Percentiles rank a stretch among this genome's conserved stretches.
Evolutionary conservation across 495 filamentous ascomycete species (phyloP).

Genomic region (Daldinia decipiens): DNA sequence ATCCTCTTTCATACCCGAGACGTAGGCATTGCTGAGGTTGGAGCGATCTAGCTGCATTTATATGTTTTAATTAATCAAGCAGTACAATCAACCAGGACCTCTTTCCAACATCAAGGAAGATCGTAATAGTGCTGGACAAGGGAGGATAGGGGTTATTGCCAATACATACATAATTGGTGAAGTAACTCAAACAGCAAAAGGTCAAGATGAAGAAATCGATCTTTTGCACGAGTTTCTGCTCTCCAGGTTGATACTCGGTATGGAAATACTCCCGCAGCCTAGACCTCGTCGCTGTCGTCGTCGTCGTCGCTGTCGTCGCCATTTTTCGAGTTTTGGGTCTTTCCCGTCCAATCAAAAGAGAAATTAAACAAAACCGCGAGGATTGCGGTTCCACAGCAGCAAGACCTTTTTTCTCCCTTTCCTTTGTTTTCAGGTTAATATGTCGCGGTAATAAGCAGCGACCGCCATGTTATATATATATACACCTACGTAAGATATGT

Average conservation of each 20-base stretch:
- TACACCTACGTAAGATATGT: conserved; percentile 4
- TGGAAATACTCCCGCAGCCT: conserved; percentile 49
- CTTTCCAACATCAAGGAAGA: background rate
- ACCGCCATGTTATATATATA: conserved; percentile 24
- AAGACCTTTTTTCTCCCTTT: conserved; percentile 3
- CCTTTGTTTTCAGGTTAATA: conserved; percentile 4
- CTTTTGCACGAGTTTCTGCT: conserved; percentile 62
- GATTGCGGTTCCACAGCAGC: conserved; percentile 29
- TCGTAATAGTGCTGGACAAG: background rate
- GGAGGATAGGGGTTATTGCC: background rate
- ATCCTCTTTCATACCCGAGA: conserved; percentile 73
- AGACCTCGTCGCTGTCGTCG: conserved; percentile 34
- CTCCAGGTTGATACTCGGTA: conserved; percentile 52
- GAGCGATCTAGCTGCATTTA: conserved; percentile 61
- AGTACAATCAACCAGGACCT: background rate
- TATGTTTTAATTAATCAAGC: conserved; percentile 36
- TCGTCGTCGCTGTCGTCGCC: conserved; percentile 31
- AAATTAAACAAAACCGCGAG: background rate
- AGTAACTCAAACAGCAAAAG: conserved; percentile 71
- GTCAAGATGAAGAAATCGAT: conserved; percentile 73
- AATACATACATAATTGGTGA: conserved; percentile 54
- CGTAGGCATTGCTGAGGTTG: conserved; percentile 71
- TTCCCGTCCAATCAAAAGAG: conserved; percentile 17
- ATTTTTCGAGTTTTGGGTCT: conserved; percentile 8
- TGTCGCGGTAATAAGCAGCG: conserved; percentile 17